phyloP scores from a whole-genome alignment of 2,329 filamentous ascomycete species.

The Colletotrichum magnum region DNA sequence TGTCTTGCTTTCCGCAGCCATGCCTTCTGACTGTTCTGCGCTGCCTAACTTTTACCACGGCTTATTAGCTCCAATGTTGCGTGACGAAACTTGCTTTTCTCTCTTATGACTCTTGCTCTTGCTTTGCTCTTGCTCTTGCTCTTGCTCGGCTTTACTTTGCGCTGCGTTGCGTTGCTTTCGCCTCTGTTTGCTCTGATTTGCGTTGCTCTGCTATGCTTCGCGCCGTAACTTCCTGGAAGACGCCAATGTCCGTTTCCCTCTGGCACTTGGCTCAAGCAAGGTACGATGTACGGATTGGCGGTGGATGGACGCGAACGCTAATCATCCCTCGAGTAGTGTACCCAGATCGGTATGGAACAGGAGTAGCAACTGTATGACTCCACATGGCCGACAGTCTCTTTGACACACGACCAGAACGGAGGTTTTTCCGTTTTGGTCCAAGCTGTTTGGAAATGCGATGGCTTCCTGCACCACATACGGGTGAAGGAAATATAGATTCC shows the following conservation, averaged over 20 bases:
- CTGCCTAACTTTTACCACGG: slow-evolving; percentile 9
- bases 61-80: slow-evolving; percentile 3
- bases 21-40: not conserved
- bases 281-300: slow-evolving; percentile 9
- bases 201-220: not conserved
- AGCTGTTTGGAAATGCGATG: slow-evolving; percentile 35
- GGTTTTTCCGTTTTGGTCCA: slow-evolving; percentile 35
- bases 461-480: not conserved
- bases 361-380: slow-evolving; percentile 19
- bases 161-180: not conserved
- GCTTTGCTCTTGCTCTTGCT: no score
- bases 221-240: not conserved
- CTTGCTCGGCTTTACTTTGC: no score
- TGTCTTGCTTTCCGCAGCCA: not conserved
- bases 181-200: not conserved
- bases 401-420: slow-evolving; percentile 35
- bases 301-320: slow-evolving; percentile 24
- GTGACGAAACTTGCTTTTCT: not conserved
- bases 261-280: not conserved
- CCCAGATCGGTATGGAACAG: slow-evolving; percentile 35
- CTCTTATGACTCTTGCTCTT: no score
- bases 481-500: slow-evolving; percentile 20
- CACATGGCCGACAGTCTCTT: slow-evolving; percentile 41
- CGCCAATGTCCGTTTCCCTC: not conserved
- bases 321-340: slow-evolving; percentile 19